These are phyloP conservation scores for Picochlorum sp. DNA, from an alignment of 139 green algal genomes.

Conservation along the genomic window DNA sequence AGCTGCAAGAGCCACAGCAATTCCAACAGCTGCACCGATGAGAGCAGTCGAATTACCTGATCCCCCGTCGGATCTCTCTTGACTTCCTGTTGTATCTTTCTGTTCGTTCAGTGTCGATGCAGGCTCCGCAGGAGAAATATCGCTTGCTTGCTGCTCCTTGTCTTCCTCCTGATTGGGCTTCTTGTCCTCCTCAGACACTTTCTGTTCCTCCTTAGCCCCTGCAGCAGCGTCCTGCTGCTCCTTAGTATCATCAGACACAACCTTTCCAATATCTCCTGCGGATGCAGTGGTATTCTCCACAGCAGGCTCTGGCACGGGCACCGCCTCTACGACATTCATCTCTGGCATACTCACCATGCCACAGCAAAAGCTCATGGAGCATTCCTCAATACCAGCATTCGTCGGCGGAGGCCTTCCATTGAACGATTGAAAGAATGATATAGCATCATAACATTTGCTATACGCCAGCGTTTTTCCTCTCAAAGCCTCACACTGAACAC, in stretches of 20 bases:
- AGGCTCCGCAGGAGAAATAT: background rate
- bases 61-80: no score
- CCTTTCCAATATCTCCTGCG: no score
- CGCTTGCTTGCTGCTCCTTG: background rate
- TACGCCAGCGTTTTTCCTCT: background rate
- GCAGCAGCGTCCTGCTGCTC: no score
- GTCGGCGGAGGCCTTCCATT: constrained; percentile 1
- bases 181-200: background rate
- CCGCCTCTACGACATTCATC: background rate
- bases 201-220: no score
- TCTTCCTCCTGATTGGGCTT: background rate
- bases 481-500: background rate
- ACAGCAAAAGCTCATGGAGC: constrained; percentile 23
- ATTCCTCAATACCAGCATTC: constrained; percentile 18
- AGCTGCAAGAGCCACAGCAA: background rate
- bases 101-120: background rate
- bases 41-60: background rate
- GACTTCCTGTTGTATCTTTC: background rate
- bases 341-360: constrained; percentile 1
- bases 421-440: background rate
- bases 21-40: background rate
- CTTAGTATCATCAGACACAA: no score
- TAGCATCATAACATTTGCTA: background rate
- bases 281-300: background rate
- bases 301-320: background rate